Base-by-base conservation (phyloP, 208 protist species). In the Trichomonas vaginalis region DNA sequence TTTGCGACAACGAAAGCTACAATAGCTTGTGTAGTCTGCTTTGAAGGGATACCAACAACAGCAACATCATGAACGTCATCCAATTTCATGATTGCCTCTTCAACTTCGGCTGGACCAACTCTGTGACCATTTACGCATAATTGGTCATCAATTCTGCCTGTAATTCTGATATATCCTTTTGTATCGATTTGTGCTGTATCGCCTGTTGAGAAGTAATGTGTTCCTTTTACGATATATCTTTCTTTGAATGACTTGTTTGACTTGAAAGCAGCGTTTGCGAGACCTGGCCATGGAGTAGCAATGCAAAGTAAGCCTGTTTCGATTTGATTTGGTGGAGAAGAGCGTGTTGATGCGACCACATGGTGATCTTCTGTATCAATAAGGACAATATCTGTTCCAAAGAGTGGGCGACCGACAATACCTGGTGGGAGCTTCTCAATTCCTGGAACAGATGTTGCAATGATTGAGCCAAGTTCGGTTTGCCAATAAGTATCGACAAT, bases 401-500 rank as follows among this genome's bases (percentile, higher is more conserved):
- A 99, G 97, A 99, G 99, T 48, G 99, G 98, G 39, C 98, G 96
- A 23, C 95, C 95, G 27, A 96, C 96, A 39, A 49, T 95, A 21
- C 96, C 96, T 39, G 95, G 87, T 35, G 27, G 12, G 35, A 95
- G n/a, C 4, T 45, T n/a, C 0, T 61, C 27, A 42, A 39, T 35
- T 95, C 98, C 98, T 10, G 98, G 98, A 82, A 99, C 96, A 46
- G 98, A 98, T 4, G 98, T 98, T 79, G 99, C 98, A 96, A 99
- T 97, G 97, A 98, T 98, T 51, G 98, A 98, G 83, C 98, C 98
- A 61, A 98, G 98, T 97, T 99, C 99, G 0, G 99, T 99, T 97
- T 99, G 99, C 99, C 99, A 99, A 97, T 98, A 99, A 56, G 98
- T 99, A 97, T 99, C 99, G 0, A 99, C 98, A 83, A 99, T 98